Base-by-base conservation (phyloP, 202 grass and related monocot species). In the Miscanthus sacchariflorus region DNA sequence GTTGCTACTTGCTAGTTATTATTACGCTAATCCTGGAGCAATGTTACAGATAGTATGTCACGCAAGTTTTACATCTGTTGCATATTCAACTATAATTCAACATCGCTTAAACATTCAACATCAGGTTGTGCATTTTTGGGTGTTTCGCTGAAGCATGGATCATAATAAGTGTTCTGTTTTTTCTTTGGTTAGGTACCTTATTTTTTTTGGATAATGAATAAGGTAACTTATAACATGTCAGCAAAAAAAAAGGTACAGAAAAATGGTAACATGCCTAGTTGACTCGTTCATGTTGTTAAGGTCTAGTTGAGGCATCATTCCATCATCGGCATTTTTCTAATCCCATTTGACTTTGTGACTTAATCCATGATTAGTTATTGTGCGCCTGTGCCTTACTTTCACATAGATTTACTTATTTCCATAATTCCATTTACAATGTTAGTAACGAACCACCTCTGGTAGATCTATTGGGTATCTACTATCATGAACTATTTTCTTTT, bases 331-430 rank as follows among this genome's bases (percentile, higher is more conserved):
- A 19, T 35, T 76, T 81, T 81, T 39, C 17, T 70, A 40, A 15
- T n/a, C 59, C 61, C 65, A 63, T 42, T 45, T 19, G 39, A 28
- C 19, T 27, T 54, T 44, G n/a, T 70, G 36, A 79, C 6, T 64
- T 64, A 0, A 64, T 25, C 23, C 9, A 25, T 0, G 1, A 25
- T 64, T 64, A 72, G n/a, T 2, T 67, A 65, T 64, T 52, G 5
- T n/a, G 30, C 7, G 19, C 35, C 74, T 63, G 9, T 64, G n/a
- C 59, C 59, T 24, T 61, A 2, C 18, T 44, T 44, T 25, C 35
- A 12, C 42, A 68, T 68, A 12, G 4, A 40, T 7, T 7, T 24
- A 33, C 30, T 40, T 89, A 35, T 73, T 89, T 78, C 82, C 28
- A 2, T 43, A 77, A 71, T 33, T 33, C 30, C 3, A 4, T 36